Base-by-base conservation (phyloP, 192 early-diverging fungal genomes). In the Pilaira anomala region DNA sequence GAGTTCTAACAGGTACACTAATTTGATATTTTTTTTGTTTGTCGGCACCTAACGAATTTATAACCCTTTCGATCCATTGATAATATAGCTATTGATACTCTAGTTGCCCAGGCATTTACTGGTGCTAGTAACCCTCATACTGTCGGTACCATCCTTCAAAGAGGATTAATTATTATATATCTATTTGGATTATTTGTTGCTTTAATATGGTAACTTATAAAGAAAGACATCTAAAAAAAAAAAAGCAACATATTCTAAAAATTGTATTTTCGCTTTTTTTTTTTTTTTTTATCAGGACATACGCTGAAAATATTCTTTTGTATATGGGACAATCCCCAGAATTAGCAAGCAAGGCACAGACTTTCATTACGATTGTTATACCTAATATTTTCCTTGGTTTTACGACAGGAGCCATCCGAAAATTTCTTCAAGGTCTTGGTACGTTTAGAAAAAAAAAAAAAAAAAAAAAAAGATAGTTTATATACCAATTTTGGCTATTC, bases 1-100 rank as follows among this genome's bases (percentile, higher is more conserved):
- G 68, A 40, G 42, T 70, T 62, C 25, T 65, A 45, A 70, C 68
- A 56, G 68, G 68, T 70, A 63, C 7, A n/a, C n/a, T n/a, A n/a
- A n/a, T n/a, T n/a, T n/a, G n/a, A n/a, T n/a, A n/a, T n/a, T n/a
- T n/a, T n/a, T n/a, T n/a, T n/a, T n/a, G n/a, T n/a, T n/a, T n/a
- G n/a, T n/a, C n/a, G n/a, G n/a, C n/a, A n/a, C n/a, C n/a, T n/a
- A n/a, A n/a, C n/a, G n/a, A n/a, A n/a, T n/a, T n/a, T n/a, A n/a
- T n/a, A n/a, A n/a, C n/a, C n/a, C n/a, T n/a, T n/a, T n/a, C n/a
- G n/a, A n/a, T n/a, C n/a, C n/a, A n/a, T n/a, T n/a, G n/a, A n/a
- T n/a, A 33, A 45, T 48, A 12, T 26, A 70, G 68, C 68, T 14
- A 64, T 70, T 8, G 68, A 70, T 46, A 70, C 68, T 12, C 41